Evolutionary conservation across 345 rosid species (phyloP).

Genomic region (Euphorbia peplus): DNA sequence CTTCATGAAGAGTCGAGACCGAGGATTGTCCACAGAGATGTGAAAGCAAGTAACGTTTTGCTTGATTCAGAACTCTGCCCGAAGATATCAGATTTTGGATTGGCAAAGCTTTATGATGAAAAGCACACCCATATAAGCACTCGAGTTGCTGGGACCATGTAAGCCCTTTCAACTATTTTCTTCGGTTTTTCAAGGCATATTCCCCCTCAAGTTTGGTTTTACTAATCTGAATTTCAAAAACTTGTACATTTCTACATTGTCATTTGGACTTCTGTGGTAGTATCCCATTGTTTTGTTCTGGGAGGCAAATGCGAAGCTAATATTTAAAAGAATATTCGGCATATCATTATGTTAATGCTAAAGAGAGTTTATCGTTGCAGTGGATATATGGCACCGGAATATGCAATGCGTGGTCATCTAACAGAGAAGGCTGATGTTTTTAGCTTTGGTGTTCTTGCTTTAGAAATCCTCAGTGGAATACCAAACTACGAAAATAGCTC

Average conservation of each 20-base stretch:
- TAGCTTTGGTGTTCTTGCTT: conserved; percentile 43
- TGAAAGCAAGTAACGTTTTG: conserved; percentile 39
- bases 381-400: conserved; percentile 75
- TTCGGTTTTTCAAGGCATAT: neutral
- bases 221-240: too few relatives aligned
- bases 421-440: conserved; percentile 79
- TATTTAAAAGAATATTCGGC: neutral
- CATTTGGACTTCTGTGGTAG: too few relatives aligned
- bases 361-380: conserved; percentile 9
- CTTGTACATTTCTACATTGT: too few relatives aligned
- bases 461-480: conserved; percentile 44
- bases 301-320: too few relatives aligned
- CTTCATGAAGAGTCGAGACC: conserved; percentile 43
- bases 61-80: conserved; percentile 28
- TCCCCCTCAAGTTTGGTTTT: too few relatives aligned
- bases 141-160: conserved; percentile 46
- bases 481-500: conserved; percentile 30
- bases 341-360: neutral
- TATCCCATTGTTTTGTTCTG: too few relatives aligned
- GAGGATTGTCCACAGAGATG: conserved; percentile 46
- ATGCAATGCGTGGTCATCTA: conserved; percentile 70
- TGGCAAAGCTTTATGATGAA: conserved; percentile 38
- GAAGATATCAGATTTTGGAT: conserved; percentile 44
- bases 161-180: conserved; percentile 2
- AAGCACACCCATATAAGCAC: conserved; percentile 44